These are phyloP conservation scores for Paramecium bursaria DNA, from an alignment of 73 alveolate species.

Conservation along the genomic window DNA sequence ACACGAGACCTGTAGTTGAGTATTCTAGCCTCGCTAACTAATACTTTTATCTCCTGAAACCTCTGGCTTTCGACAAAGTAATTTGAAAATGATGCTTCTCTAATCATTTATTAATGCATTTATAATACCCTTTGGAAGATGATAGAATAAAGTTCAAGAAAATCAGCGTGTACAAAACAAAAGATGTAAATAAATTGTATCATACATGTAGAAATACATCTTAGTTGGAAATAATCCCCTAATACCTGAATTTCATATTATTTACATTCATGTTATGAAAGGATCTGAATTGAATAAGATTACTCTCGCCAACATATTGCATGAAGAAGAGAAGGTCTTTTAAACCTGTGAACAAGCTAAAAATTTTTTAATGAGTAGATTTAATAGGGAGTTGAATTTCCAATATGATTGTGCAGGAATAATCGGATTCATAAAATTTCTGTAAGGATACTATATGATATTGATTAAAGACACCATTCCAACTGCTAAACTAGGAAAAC, in stretches of 20 bases:
- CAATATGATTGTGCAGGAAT: constrained; percentile 61
- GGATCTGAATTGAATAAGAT: constrained; percentile 15
- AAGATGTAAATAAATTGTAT: constrained; percentile 9
- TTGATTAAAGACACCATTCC: constrained; percentile 47
- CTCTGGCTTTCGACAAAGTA: too few relatives aligned
- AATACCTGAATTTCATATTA: constrained; percentile 6
- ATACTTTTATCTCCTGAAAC: too few relatives aligned
- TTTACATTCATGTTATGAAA: constrained; percentile 5
- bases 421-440: constrained; percentile 66
- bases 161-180: constrained; percentile 48
- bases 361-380: background rate
- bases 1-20: too few relatives aligned
- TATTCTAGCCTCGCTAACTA: too few relatives aligned
- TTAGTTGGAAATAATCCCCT: constrained; percentile 56
- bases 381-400: background rate
- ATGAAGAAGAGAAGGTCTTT: constrained; percentile 57
- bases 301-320: background rate
- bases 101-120: too few relatives aligned
- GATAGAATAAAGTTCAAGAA: constrained; percentile 51
- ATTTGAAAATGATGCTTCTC: too few relatives aligned
- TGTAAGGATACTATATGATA: constrained; percentile 70
- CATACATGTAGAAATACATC: constrained; percentile 6
- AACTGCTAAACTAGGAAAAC: constrained; percentile 71
- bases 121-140: constrained; percentile 58
- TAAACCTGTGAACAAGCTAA: constrained; percentile 60